These are phyloP conservation scores for Lentinula sp. DNA, from an alignment of 768 basidiomycete genomes.

Conservation along the genomic window DNA sequence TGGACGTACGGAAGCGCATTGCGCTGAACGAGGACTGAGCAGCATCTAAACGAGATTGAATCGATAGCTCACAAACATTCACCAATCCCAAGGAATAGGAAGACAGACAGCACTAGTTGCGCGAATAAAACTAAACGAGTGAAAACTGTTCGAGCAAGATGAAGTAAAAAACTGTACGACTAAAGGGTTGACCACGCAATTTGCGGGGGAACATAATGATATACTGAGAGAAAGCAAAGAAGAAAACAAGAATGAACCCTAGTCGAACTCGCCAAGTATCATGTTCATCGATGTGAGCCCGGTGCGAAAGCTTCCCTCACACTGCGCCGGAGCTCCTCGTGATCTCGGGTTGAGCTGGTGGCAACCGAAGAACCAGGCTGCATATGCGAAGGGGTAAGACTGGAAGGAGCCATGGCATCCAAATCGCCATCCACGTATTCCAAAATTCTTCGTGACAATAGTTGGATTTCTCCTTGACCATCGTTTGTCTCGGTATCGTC, in stretches of 20 bases:
- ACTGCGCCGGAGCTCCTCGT: conserved; percentile 76
- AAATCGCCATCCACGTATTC: conserved; percentile 79
- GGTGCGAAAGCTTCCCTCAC: conserved; percentile 78
- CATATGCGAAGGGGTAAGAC: conserved; percentile 58
- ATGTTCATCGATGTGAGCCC: conserved; percentile 46
- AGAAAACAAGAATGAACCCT: conserved; percentile 7
- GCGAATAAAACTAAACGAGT: conserved; percentile 8
- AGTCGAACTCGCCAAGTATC: background rate
- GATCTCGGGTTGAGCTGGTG: conserved; percentile 58
- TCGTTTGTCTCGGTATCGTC: conserved; percentile 82
- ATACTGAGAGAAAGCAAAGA: conserved; percentile 1
- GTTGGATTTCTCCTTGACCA: conserved; percentile 87
- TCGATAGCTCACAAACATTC: background rate
- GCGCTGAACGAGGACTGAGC: no score
- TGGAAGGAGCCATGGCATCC: conserved; percentile 54
- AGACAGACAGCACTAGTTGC: conserved; percentile 7
- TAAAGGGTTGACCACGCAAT: conserved; percentile 4
- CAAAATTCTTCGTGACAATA: conserved; percentile 77
- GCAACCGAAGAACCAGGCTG: conserved; percentile 66
- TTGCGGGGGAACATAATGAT: background rate
- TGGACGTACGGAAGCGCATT: background rate
- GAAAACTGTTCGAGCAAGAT: conserved; percentile 3
- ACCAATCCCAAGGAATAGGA: background rate
- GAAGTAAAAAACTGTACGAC: conserved; percentile 11
- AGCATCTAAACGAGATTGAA: background rate